Evolutionary conservation across 1,284 basidiomycete genomes (phyloP), one percentile per base, ranked within the genome.

Genomic region (Blastosporella zonata): DNA sequence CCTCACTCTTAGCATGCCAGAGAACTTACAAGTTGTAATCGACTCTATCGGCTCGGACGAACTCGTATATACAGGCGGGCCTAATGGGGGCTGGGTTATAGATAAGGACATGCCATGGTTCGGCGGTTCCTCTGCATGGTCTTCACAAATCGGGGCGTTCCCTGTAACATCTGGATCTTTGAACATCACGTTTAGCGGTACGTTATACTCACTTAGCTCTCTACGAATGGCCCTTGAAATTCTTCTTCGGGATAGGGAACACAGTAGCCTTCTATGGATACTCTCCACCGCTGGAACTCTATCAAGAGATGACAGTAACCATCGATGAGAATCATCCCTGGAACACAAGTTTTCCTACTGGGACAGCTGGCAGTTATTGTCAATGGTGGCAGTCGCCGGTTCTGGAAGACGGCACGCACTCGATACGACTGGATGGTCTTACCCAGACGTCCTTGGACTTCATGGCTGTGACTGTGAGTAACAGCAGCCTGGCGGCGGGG

Each of bases 361-460:
- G 21, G 2, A 13, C 6, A 23, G 41, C 27, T 43, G 34, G 41
- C 15, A 43, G 7, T n/a, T 48, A 48, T 15, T 43, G 33, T 43
- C 47, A 48, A 31, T 48, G 34, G 47, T 48, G 40, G 40, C 47
- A 48, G 34, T 48, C 47, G 2, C 40, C 40, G 13, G 20, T 5
- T 13, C 18, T 48, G 34, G 27, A 29, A 12, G 40, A 43, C 8
- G 40, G 40, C 1, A 21, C 25, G 9, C 47, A 48, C 10, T 41
- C 21, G 10, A 43, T 48, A 22, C 15, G 8, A 1, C 6, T 48
- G 7, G 34, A 31, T 6, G 27, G 41, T 18, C 22, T 48, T 6
- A 43, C 18, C 3, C 12, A 12, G 15, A 43, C 21, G 7, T 18
- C 20, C 12, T 42, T 48, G 20, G 47, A 48, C 17, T 48, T 43